Evolutionary conservation across 805 yeast species (phyloP), one percentile per base, ranked within the genome.

Genomic region (Pichia manshurica): DNA sequence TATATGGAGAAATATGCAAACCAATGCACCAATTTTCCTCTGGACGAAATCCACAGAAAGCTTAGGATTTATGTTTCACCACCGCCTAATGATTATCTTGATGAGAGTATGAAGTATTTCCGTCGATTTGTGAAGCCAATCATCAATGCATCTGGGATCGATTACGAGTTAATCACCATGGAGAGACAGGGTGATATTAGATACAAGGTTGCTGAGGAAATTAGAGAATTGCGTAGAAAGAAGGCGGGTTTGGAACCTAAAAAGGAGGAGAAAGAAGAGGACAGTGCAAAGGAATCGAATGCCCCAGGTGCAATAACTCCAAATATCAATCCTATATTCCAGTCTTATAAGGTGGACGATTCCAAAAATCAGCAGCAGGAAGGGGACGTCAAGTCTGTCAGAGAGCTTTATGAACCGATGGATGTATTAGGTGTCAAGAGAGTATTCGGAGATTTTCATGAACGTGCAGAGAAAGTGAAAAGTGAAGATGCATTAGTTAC

Each of bases 71-170:
- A 82, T 62, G 76, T 90, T 48, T 95, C 96, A 0, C 99, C 99
- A n/a, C 97, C 98, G 8, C 98, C 99, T 19, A 86, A 87, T 58
- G 97, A 91, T 62, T 87, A 79, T 56, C 67, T 91, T 42, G 93
- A 82, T 37, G 83, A 81, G 48, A 79, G 91, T 10, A 60, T 85
- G 65, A 77, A 75, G 51, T 76, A 86, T 46, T 87, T 90, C 72
- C 77, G 87, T 54, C 78, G 82, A 45, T 89, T 78, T 60, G 75
- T 88, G 54, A 91, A 91, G 67, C 99, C 99, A 0, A 73, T 90
- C 2, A 68, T 91, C 55, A 86, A 84, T 54, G 75, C 95, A 3
- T 84, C 87, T 7, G 95, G 95, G 4, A 67, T 90, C 21, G 97
- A 91, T 65, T 89, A 75, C 59, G 93, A 87, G 48, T 64, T 93